phyloP scores from a whole-genome alignment of 805 yeast species.

The Ogataea paraovalis region DNA sequence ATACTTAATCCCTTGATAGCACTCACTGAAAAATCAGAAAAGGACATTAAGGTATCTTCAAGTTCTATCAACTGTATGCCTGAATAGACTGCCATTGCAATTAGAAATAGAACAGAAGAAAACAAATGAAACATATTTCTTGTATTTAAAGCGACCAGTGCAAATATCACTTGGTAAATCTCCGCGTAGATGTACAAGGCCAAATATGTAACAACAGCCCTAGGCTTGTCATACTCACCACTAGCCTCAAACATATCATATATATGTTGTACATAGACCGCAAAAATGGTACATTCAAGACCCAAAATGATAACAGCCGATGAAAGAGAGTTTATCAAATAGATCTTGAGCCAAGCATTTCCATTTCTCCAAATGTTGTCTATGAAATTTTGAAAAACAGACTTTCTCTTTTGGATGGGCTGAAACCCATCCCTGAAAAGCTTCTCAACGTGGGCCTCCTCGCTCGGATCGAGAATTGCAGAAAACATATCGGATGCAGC shows the following conservation, averaged over 20 bases:
- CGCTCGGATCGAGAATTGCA: background rate
- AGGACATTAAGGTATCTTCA: slow-evolving; percentile 12
- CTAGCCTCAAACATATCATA: background rate
- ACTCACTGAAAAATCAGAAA: too few species aligned
- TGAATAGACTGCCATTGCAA: slow-evolving; percentile 41
- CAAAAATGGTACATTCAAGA: slow-evolving; percentile 38
- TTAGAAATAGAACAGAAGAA: slow-evolving; percentile 31
- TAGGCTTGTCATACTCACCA: slow-evolving; percentile 4
- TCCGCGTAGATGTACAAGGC: slow-evolving; percentile 43
- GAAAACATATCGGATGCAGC: background rate
- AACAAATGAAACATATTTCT: slow-evolving; percentile 36
- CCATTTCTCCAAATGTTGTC: slow-evolving; percentile 14
- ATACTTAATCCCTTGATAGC: slow-evolving; percentile 34
- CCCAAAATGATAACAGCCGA: slow-evolving; percentile 34
- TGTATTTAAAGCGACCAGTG: slow-evolving; percentile 33
- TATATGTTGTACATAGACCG: slow-evolving; percentile 35
- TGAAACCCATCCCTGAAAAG: slow-evolving; percentile 7
- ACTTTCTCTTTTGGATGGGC: slow-evolving; percentile 6
- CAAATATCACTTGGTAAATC: slow-evolving; percentile 36
- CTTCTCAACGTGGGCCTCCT: background rate
- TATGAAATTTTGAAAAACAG: slow-evolving; percentile 2
- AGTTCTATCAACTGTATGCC: slow-evolving; percentile 42
- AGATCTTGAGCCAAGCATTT: slow-evolving; percentile 16
- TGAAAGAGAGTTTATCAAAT: slow-evolving; percentile 30
- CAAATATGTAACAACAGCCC: slow-evolving; percentile 32